Evolutionary conservation across 2,329 filamentous ascomycete species (phyloP).

Genomic region (Knufia petricola): DNA sequence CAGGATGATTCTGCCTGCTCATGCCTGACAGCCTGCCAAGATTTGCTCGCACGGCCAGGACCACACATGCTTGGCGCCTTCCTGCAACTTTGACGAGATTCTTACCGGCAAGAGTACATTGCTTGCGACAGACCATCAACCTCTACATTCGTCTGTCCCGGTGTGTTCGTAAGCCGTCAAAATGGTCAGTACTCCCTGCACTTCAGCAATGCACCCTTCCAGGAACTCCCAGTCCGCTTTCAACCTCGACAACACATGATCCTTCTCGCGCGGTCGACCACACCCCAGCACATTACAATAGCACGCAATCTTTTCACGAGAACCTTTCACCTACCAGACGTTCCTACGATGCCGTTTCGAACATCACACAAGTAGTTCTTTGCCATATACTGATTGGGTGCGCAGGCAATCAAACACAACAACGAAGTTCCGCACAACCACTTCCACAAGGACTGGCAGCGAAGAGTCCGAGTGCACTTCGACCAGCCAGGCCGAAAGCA

Average conservation of each 20-base stretch:
- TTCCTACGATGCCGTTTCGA: no score
- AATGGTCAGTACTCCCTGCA: slow-evolving; percentile 40
- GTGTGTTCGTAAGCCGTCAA: slow-evolving; percentile 46
- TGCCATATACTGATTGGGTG: slow-evolving; percentile 9
- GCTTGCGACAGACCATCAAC: slow-evolving; percentile 4
- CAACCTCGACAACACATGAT: neutral
- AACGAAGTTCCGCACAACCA: slow-evolving; percentile 33
- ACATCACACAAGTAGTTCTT: no score
- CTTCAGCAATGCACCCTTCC: no score
- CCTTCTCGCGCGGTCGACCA: no score
- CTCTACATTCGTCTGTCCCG: slow-evolving; percentile 11
- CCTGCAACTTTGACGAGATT: neutral
- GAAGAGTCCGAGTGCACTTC: slow-evolving; percentile 97
- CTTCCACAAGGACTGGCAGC: slow-evolving; percentile 99
- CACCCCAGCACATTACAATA: no score
- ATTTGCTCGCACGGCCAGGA: no score
- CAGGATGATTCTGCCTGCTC: no score
- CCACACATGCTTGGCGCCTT: neutral
- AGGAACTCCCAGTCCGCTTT: neutral
- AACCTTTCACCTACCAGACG: no score
- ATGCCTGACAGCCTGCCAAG: no score
- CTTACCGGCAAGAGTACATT: slow-evolving; percentile 7
- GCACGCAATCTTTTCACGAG: neutral
- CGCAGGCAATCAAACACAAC: slow-evolving; percentile 97
- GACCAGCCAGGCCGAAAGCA: slow-evolving; percentile 99